These are phyloP conservation scores for Talaromyces stipitatus DNA, from an alignment of 495 filamentous ascomycete species.

Conservation along the genomic window DNA sequence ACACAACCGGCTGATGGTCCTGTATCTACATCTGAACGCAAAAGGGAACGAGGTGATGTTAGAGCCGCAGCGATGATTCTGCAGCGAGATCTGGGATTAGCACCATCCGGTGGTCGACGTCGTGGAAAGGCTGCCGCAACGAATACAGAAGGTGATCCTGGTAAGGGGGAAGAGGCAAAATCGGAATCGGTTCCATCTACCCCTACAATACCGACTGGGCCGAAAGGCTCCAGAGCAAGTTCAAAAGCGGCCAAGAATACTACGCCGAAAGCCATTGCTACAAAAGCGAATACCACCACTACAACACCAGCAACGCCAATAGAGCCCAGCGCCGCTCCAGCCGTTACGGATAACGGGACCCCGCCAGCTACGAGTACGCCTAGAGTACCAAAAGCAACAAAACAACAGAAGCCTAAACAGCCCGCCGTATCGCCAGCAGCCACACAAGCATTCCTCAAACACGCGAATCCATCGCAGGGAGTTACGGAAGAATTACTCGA, in stretches of 20 bases:
- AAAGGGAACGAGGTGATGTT: conserved; percentile 61
- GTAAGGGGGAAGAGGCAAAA: conserved; percentile 28
- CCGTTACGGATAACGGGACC: conserved; percentile 21
- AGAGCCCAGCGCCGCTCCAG: conserved; percentile 14
- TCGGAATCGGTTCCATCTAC: conserved; percentile 10
- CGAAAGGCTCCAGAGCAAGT: conserved; percentile 14
- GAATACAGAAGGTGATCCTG: conserved; percentile 22
- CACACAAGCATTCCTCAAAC: conserved; percentile 85
- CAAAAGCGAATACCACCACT: neutral
- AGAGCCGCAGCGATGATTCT: conserved; percentile 76
- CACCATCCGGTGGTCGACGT: conserved; percentile 45
- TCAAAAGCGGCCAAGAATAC: conserved; percentile 11
- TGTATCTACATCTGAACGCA: conserved; percentile 33
- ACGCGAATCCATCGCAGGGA: conserved; percentile 85
- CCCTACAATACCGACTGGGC: neutral
- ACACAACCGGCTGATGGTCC: conserved; percentile 8
- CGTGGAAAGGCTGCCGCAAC: conserved; percentile 27
- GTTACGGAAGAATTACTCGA: conserved; percentile 74
- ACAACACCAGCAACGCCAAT: conserved; percentile 11
- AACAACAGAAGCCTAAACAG: conserved; percentile 26
- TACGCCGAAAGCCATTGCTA: conserved; percentile 8
- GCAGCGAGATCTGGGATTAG: conserved; percentile 84
- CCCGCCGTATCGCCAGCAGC: conserved; percentile 39
- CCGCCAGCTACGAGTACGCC: conserved; percentile 20
- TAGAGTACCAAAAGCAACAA: conserved; percentile 22